These are phyloP conservation scores for Suillus paluster DNA, from an alignment of 768 basidiomycete genomes.

Conservation along the genomic window DNA sequence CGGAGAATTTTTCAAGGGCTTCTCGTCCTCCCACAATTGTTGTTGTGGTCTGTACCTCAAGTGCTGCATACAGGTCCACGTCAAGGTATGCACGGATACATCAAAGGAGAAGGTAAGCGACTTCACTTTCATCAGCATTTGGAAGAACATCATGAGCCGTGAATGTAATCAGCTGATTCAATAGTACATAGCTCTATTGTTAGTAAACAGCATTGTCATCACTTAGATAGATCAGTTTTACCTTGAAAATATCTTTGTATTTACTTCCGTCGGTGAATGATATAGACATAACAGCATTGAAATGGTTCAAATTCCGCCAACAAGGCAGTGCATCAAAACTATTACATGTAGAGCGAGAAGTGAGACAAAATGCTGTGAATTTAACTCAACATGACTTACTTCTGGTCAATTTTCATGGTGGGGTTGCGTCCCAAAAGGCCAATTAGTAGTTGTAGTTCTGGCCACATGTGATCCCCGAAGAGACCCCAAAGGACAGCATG, in stretches of 20 bases:
- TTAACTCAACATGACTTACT: conserved; percentile 27
- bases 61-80: conserved; percentile 28
- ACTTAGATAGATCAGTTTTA: background rate
- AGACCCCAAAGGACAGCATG: conserved; percentile 39
- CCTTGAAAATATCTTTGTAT: conserved; percentile 39
- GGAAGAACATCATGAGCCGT: conserved; percentile 26
- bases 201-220: too few species aligned
- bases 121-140: conserved; percentile 4
- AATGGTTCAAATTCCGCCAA: conserved; percentile 13
- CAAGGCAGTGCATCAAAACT: conserved; percentile 8
- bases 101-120: conserved; percentile 30
- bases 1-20: conserved; percentile 24
- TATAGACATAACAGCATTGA: conserved; percentile 21
- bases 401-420: conserved; percentile 15
- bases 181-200: too few species aligned
- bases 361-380: background rate
- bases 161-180: background rate
- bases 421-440: conserved; percentile 14
- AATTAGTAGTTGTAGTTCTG: conserved; percentile 24
- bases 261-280: conserved; percentile 42
- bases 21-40: conserved; percentile 24
- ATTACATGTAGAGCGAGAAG: background rate
- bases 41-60: conserved; percentile 36
- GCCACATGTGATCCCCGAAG: conserved; percentile 37
- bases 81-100: conserved; percentile 36